A percentile compares a stretch with the other conserved stretches of the same genome.
phyloP scores from a whole-genome alignment of 257 asterid genomes.

The Solanum habrochaites region DNA sequence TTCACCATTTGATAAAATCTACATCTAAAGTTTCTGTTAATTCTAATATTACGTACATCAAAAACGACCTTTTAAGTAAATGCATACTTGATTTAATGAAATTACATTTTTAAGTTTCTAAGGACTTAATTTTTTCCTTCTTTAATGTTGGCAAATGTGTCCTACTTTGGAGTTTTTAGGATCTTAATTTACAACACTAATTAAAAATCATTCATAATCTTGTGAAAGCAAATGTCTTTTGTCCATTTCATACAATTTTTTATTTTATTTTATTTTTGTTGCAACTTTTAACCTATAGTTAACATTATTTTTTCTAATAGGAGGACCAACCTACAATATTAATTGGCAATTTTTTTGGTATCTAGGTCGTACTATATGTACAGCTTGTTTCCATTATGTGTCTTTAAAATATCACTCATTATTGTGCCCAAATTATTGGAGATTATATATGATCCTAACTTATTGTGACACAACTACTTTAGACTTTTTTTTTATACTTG shows the following conservation, averaged over 20 bases:
- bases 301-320: background rate
- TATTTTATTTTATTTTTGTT: background rate
- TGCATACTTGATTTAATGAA: background rate
- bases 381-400: background rate
- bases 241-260: background rate
- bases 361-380: background rate
- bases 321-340: background rate
- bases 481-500: background rate
- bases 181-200: too few relatives aligned
- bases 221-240: background rate
- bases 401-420: background rate
- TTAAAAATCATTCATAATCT: background rate
- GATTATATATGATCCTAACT: background rate
- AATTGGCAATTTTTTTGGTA: background rate
- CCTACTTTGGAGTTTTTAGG: background rate
- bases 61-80: background rate
- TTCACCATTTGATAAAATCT: background rate
- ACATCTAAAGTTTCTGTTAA: background rate
- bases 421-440: background rate
- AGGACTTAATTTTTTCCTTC: background rate
- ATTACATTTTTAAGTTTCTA: background rate
- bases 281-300: background rate
- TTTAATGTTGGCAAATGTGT: background rate
- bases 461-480: background rate
- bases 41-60: too few relatives aligned